A percentile compares a stretch with the other conserved stretches of the same genome.
Evolutionary conservation across 148 eudicot species (phyloP).

Genomic region (Cornus controversa): DNA sequence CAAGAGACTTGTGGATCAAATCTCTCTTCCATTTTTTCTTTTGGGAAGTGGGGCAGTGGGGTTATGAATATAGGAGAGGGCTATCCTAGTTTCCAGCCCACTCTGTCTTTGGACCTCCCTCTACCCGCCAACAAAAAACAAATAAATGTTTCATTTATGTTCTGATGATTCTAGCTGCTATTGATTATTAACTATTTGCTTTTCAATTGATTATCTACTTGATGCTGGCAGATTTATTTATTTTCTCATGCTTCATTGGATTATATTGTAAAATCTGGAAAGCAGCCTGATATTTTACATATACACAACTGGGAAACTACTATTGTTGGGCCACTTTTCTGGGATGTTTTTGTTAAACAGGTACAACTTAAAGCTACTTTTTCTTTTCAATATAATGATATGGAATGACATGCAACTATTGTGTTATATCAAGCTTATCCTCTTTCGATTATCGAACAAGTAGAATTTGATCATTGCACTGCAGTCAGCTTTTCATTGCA

Average conservation of each 20-base stretch:
- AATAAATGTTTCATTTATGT: not conserved
- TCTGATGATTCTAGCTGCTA: not conserved
- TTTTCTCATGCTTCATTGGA: constrained; percentile 74
- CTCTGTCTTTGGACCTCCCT: too few relatives aligned
- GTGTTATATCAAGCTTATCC: not conserved
- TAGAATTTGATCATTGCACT: not conserved
- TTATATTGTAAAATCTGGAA: constrained; percentile 58
- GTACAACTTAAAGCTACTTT: constrained; percentile 22
- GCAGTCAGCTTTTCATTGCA: not conserved
- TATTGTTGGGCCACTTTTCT: constrained; percentile 69
- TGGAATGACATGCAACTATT: not conserved
- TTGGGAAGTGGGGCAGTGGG: too few relatives aligned
- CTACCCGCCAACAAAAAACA: not conserved
- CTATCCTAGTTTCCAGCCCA: too few relatives aligned
- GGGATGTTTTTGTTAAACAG: constrained; percentile 71
- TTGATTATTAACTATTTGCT: not conserved
- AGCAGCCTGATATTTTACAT: constrained; percentile 63
- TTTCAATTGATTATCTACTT: constrained; percentile 11
- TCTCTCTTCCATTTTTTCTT: not conserved
- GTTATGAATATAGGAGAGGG: too few relatives aligned
- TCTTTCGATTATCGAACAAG: not conserved
- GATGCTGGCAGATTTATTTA: constrained; percentile 56
- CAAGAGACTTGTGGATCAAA: not conserved
- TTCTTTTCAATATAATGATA: not conserved
- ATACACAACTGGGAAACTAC: constrained; percentile 78